Conservation (phyloP, 345 rosid species). For the Gossypium mustelinum region DNA sequence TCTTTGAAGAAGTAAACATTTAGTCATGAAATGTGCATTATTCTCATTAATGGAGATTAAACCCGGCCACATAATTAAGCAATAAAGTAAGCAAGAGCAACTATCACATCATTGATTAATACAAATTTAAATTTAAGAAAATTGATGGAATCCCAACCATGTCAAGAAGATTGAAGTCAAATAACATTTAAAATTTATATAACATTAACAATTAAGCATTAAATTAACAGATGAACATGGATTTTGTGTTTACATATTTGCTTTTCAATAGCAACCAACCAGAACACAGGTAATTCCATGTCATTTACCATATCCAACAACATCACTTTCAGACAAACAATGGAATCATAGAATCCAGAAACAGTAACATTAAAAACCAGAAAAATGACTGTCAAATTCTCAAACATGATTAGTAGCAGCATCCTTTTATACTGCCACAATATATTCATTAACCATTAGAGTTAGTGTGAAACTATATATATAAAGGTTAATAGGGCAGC, state of each 20-base stretch:
- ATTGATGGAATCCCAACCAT: no score
- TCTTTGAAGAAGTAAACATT: no score
- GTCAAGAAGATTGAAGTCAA: no score
- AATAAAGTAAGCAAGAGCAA: no score
- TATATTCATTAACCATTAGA: constrained; percentile 18
- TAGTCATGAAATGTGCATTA: no score
- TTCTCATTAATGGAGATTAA: accelerated
- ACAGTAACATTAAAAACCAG: constrained; percentile 24
- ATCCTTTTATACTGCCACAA: constrained; percentile 27
- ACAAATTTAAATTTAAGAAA: no score
- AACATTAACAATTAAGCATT: neutral
- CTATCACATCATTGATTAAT: no score
- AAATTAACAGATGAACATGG: neutral
- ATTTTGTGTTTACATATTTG: neutral
- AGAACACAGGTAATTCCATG: no score
- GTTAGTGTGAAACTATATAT: constrained; percentile 7
- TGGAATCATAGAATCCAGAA: constrained; percentile 16
- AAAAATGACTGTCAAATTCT: constrained; percentile 10
- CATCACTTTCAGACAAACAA: constrained; percentile 12
- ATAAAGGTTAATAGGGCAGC: neutral
- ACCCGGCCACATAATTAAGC: no score
- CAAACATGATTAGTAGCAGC: constrained; percentile 27
- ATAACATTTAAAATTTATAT: neutral
- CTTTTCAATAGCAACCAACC: neutral
- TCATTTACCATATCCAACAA: constrained; percentile 3